Evolutionary conservation across 805 yeast genomes (phyloP).

Genomic region (Groenewaldozyma tartarivorans): DNA sequence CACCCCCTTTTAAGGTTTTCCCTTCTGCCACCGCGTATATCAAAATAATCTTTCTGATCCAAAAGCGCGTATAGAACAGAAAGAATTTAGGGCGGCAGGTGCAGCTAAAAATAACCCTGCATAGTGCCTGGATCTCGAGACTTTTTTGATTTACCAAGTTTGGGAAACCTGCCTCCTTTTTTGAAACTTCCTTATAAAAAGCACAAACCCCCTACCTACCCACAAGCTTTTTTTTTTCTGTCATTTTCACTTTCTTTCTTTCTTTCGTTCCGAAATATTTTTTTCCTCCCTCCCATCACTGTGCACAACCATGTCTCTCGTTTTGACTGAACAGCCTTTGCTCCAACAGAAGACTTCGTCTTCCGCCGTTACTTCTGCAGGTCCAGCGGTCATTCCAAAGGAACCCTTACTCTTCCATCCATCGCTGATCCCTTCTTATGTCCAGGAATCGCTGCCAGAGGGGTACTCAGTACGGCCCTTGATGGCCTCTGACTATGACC

Average conservation of each 20-base stretch:
- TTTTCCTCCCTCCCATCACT: background rate
- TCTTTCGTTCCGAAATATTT: background rate
- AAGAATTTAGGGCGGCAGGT: too few relatives aligned
- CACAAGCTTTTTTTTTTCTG: background rate
- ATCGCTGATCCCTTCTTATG: conserved; percentile 20
- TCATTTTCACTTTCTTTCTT: background rate
- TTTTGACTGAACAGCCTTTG: conserved; percentile 1
- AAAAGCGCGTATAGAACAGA: too few relatives aligned
- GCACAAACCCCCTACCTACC: too few relatives aligned
- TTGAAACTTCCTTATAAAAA: too few relatives aligned
- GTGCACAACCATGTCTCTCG: conserved; percentile 4
- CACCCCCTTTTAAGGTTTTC: too few relatives aligned
- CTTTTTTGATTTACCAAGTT: too few relatives aligned
- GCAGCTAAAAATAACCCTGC: too few relatives aligned
- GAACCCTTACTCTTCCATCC: conserved; percentile 18
- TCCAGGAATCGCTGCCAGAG: conserved; percentile 34
- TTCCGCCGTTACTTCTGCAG: background rate
- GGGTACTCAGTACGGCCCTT: conserved; percentile 61
- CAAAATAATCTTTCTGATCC: too few relatives aligned
- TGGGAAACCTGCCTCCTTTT: too few relatives aligned
- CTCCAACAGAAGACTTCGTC: too few relatives aligned
- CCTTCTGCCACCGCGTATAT: too few relatives aligned
- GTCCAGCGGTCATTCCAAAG: background rate
- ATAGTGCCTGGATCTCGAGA: too few relatives aligned
- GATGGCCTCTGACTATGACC: conserved; percentile 43